Conservation (phyloP, 2,329 filamentous ascomycete genomes). For the Microsporum ferrugineum region DNA sequence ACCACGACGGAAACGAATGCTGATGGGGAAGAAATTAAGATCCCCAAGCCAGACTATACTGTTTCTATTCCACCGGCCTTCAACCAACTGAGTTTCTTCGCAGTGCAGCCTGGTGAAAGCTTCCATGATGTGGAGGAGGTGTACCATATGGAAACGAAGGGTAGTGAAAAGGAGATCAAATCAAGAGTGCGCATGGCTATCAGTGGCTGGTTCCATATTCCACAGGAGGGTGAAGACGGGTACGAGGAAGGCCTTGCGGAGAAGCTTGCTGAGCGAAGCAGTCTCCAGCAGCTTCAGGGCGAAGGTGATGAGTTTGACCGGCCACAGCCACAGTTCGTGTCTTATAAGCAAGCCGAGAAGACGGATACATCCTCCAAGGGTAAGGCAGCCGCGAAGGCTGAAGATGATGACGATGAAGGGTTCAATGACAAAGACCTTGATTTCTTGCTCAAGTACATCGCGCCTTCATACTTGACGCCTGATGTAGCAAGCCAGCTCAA, state of each 20-base stretch:
- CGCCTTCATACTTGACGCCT: constrained; percentile 81
- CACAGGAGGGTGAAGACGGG: constrained; percentile 84
- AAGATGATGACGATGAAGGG: constrained; percentile 33
- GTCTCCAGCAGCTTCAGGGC: constrained; percentile 82
- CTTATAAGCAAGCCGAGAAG: constrained; percentile 24
- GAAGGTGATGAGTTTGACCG: constrained; percentile 82
- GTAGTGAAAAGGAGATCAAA: constrained; percentile 49
- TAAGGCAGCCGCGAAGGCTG: constrained; percentile 25
- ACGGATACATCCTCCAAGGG: constrained; percentile 20
- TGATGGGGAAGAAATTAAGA: constrained; percentile 63
- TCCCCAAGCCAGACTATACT: constrained; percentile 65
- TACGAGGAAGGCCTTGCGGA: constrained; percentile 82
- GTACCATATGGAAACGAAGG: constrained; percentile 55
- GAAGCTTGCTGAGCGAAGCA: constrained; percentile 76
- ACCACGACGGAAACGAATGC: constrained; percentile 53
- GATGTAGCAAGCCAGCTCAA: constrained; percentile 76
- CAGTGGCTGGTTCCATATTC: constrained; percentile 98
- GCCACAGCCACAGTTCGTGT: constrained; percentile 52
- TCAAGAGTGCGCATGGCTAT: constrained; percentile 80
- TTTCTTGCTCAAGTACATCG: constrained; percentile 81
- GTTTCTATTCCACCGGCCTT: constrained; percentile 86
- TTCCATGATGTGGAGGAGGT: constrained; percentile 99
- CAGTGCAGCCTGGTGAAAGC: constrained; percentile 94
- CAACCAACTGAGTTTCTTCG: constrained; percentile 97
- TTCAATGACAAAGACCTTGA: constrained; percentile 72